These are phyloP conservation scores for Leccinellum albellum DNA, from an alignment of 768 basidiomycete species.

Conservation along the genomic window DNA sequence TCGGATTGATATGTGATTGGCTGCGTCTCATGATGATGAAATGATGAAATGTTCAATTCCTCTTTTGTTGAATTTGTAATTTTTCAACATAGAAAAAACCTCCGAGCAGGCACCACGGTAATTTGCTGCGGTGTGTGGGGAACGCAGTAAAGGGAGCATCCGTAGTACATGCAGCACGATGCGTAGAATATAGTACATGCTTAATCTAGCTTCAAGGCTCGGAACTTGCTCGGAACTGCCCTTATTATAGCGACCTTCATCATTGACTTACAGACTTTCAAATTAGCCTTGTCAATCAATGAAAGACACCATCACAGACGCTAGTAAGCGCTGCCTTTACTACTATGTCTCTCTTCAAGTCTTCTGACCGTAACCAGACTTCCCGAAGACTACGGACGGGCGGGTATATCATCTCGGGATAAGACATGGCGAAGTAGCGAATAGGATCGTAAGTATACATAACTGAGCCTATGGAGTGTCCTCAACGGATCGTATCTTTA, in stretches of 20 bases:
- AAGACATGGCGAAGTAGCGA: constrained; percentile 73
- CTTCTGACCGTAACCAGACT: constrained; percentile 44
- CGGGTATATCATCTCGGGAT: constrained; percentile 81
- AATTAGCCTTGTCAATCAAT: constrained; percentile 35
- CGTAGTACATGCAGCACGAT: not conserved
- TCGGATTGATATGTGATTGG: not conserved
- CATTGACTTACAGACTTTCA: constrained; percentile 2
- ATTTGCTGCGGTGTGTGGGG: not conserved
- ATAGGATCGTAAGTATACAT: constrained; percentile 57
- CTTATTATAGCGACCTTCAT: not conserved
- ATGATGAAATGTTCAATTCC: not conserved
- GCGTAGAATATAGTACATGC: constrained; percentile 1
- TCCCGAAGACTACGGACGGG: constrained; percentile 67
- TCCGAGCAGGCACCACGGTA: not conserved
- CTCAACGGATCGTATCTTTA: constrained; percentile 1
- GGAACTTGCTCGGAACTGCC: not conserved
- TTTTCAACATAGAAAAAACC: not conserved
- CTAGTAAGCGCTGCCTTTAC: constrained; percentile 47
- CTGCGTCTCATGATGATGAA: not conserved
- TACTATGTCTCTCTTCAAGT: not conserved
- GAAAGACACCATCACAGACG: constrained; percentile 62
- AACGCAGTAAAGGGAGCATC: too few relatives aligned
- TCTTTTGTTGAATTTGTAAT: not conserved
- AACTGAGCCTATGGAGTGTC: not conserved
- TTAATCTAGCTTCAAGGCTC: not conserved